Base-by-base conservation (phyloP, 2,329 filamentous ascomycete species). In the Colletotrichum lentis region DNA sequence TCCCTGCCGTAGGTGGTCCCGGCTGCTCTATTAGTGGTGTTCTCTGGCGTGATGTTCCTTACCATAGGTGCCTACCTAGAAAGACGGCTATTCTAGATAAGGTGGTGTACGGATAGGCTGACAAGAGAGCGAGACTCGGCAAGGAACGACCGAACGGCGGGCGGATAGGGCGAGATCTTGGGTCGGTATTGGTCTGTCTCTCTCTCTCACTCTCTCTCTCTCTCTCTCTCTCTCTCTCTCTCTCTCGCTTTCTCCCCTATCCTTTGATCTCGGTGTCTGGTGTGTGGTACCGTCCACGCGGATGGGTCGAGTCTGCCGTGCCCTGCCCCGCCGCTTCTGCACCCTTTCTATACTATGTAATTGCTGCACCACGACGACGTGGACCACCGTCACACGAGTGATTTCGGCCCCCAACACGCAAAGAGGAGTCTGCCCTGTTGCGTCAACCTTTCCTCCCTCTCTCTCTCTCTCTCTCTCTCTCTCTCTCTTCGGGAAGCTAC, bases 1-100 rank as follows among this genome's bases (percentile, higher is more conserved):
- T 65, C 62, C 65, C 59, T 52, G 41, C 62, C 50, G 22, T 55
- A 43, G 62, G 65, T 55, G 64, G 65, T 61, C 55, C 65, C 64
- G 44, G 27, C n/a, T 53, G 41, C 41, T 43, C 49, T 65, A 22
- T 54, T 20, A 50, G 41, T 44, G 43, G 52, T 39, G 52, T 31
- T 24, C 54, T 62, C 16, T 66, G 50, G 63, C 63, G 49, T 62
- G 49, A 43, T 61, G 63, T 53, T 62, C 63, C 63, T 53, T 56
- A 35, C 62, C 62, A 44, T 20, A 20, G 50, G 27, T 31, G 27
- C 27, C 27, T 31, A 31, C 27, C 27, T 31, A 31, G 27, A 31
- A 31, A 8, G 27, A 31, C 27, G 8, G 61, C 57, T 53, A 47
- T 24, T 47, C 46, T 31, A 31, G 7, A 7, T 31, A 31, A 31